These are phyloP conservation scores for Peniophora sp. DNA, from an alignment of 1,284 basidiomycete genomes.

Conservation along the genomic window DNA sequence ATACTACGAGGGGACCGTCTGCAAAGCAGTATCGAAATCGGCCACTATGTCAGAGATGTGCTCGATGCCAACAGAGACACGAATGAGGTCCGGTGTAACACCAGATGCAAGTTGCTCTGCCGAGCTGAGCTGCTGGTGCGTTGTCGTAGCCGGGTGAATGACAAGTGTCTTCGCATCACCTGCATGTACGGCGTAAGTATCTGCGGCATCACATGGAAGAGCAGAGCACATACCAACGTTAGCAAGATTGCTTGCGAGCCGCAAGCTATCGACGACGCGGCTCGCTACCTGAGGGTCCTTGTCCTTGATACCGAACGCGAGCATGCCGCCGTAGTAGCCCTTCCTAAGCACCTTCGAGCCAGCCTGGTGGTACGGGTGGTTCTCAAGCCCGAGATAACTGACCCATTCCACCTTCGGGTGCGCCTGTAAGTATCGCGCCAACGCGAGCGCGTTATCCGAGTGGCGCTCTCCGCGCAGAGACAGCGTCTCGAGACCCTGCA, in stretches of 20 bases:
- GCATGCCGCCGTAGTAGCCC: conserved; percentile 65
- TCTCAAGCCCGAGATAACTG: conserved; percentile 68
- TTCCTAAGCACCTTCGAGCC: conserved; percentile 56
- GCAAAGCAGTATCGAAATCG: conserved; percentile 67
- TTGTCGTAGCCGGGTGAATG: conserved; percentile 80
- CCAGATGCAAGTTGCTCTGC: conserved; percentile 67
- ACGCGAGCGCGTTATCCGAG: conserved; percentile 64
- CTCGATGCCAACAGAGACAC: conserved; percentile 75
- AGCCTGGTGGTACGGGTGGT: conserved; percentile 55
- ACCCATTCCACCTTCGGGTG: conserved; percentile 77
- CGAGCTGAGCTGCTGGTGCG: conserved; percentile 70
- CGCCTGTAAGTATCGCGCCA: conserved; percentile 61
- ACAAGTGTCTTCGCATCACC: conserved; percentile 76
- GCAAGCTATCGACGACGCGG: conserved; percentile 67
- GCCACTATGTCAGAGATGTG: conserved; percentile 81
- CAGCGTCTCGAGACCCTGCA: conserved; percentile 85
- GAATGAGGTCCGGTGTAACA: conserved; percentile 73
- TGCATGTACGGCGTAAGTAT: conserved; percentile 6
- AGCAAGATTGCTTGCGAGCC: conserved; percentile 69
- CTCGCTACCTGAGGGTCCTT: conserved; percentile 51
- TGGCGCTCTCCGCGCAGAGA: conserved; percentile 75
- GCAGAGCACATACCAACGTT: conserved; percentile 58
- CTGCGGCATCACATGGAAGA: background rate
- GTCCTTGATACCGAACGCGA: conserved; percentile 79
- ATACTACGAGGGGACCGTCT: conserved; percentile 16